A percentile compares a stretch with the other conserved stretches of the same genome.
phyloP scores from a whole-genome alignment of 805 yeast species.

The Candida arabinofermentans region DNA sequence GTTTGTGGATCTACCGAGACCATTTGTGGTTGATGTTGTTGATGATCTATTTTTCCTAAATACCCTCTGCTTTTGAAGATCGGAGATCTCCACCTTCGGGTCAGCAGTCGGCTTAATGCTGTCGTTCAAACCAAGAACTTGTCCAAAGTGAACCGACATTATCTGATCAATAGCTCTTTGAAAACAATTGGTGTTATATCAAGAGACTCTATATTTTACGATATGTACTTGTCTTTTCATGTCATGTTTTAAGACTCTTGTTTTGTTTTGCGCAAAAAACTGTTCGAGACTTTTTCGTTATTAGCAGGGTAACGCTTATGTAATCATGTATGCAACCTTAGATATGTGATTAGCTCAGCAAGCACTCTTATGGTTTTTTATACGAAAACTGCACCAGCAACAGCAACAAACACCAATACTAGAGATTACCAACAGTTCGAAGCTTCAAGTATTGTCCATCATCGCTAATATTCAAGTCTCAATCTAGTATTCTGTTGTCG shows the following conservation, averaged over 20 bases:
- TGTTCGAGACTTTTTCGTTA: constrained; percentile 6
- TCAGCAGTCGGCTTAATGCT: constrained; percentile 11
- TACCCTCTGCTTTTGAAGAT: constrained; percentile 27
- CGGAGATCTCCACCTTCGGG: constrained; percentile 19
- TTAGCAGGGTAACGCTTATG: not conserved
- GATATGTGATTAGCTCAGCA: no score
- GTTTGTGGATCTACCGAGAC: constrained; percentile 7
- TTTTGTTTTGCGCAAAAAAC: constrained; percentile 3
- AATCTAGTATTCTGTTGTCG: no score
- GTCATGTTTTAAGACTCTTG: constrained; percentile 1
- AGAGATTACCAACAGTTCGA: no score
- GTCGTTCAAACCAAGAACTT: constrained; percentile 22
- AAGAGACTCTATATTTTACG: no score
- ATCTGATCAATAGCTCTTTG: constrained; percentile 2
- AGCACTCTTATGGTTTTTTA: no score
- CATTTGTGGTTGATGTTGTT: not conserved
- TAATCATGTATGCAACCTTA: no score
- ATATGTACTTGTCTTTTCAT: not conserved
- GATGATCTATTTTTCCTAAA: constrained; percentile 14
- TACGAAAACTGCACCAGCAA: no score
- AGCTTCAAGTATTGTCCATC: no score
- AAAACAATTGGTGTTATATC: no score
- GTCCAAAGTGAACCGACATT: constrained; percentile 29
- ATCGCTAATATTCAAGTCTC: no score
- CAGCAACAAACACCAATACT: no score